Conservation (phyloP, 1,284 basidiomycete species). For the Meira nashicola region DNA sequence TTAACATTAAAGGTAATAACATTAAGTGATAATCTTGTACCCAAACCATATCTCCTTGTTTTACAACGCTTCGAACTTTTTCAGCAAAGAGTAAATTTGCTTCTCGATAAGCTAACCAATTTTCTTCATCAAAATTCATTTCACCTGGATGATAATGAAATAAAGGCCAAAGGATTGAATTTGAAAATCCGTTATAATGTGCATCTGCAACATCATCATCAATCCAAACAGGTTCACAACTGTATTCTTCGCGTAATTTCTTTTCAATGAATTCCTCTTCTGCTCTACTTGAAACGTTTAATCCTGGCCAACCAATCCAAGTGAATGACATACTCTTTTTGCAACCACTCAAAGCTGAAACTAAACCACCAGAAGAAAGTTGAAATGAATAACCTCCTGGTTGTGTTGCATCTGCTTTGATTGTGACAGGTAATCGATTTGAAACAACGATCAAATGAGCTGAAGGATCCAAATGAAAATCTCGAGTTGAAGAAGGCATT, state of each 20-base stretch:
- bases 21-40: conserved; percentile 68
- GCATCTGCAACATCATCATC: conserved; percentile 93
- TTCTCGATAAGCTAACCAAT: conserved; percentile 95
- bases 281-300: conserved; percentile 33
- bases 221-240: conserved; percentile 95
- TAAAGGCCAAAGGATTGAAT: conserved; percentile 97
- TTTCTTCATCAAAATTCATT: conserved; percentile 98
- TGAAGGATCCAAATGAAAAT: conserved; percentile 7
- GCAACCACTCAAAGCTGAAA: conserved; percentile 47
- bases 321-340: conserved; percentile 51
- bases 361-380: conserved; percentile 49
- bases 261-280: conserved; percentile 48
- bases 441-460: conserved; percentile 83
- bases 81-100: conserved; percentile 94
- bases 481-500: background rate
- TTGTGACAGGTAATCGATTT: conserved; percentile 72
- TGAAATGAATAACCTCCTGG: conserved; percentile 48
- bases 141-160: conserved; percentile 81
- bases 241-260: conserved; percentile 85
- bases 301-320: conserved; percentile 53
- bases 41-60: conserved; percentile 82
- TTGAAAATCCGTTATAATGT: conserved; percentile 97
- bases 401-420: conserved; percentile 44
- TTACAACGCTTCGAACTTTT: conserved; percentile 72
- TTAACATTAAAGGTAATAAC: conserved; percentile 90